phyloP scores from a whole-genome alignment of 208 protist genomes.

The Angomonas desouzai region DNA sequence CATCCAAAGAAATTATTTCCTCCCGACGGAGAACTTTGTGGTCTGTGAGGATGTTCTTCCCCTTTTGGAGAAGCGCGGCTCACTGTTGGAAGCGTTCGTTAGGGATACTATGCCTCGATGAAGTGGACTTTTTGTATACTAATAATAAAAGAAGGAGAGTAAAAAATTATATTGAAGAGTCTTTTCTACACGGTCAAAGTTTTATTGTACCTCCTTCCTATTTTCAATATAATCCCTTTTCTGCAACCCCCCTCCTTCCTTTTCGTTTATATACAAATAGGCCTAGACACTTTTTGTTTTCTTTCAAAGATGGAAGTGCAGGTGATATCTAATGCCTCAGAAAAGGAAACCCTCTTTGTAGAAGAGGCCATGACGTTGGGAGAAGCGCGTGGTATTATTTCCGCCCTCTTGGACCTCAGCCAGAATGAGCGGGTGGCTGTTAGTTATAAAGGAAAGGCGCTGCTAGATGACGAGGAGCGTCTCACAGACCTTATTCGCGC shows the following conservation, averaged over 20 bases:
- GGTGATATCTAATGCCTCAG: conserved; percentile 56
- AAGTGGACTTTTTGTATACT: neutral
- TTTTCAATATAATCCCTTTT: no score
- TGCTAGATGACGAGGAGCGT: conserved; percentile 35
- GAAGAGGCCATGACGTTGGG: conserved; percentile 71
- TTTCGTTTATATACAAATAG: conserved; percentile 15
- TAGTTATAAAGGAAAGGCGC: conserved; percentile 53
- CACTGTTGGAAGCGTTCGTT: neutral
- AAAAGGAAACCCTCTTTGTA: conserved; percentile 59
- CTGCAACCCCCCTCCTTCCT: conserved; percentile 7
- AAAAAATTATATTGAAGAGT: no score
- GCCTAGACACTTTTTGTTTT: no score
- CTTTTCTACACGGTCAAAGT: no score
- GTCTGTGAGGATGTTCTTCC: neutral
- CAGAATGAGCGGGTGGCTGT: conserved; percentile 41
- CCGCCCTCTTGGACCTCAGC: conserved; percentile 46
- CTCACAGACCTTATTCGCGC: conserved; percentile 30
- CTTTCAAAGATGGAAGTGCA: conserved; percentile 48
- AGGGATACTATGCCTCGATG: neutral
- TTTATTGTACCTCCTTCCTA: no score
- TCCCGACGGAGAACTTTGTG: conserved; percentile 1
- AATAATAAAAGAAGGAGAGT: neutral
- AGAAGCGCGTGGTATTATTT: conserved; percentile 62
- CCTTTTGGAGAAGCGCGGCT: neutral
- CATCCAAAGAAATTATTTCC: conserved; percentile 4